Evolutionary conservation across 495 filamentous ascomycete species (phyloP), one percentile per base, ranked within the genome.

Genomic region (Penicillium alfredii): DNA sequence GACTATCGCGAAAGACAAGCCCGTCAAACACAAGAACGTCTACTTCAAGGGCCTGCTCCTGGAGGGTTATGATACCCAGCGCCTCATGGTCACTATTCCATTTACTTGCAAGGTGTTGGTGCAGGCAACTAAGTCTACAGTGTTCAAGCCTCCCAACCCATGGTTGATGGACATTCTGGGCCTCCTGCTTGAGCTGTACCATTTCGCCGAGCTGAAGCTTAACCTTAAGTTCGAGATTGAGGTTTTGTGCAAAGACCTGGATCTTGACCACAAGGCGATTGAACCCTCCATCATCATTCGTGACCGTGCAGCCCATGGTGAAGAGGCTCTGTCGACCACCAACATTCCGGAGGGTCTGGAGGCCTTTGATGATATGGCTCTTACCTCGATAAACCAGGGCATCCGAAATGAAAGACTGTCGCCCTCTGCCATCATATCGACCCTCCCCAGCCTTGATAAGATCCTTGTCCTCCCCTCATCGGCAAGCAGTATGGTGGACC

Each of bases 181-280:
- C 25, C 64, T 94, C 9, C 71, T 99, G 31, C 81, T 92, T 34
- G 92, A 97, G 45, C 74, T 99, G 10, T 97, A 97, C 44, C 80
- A 93, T 42, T 81, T 78, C 50, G 86, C 85, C n/a, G 88, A 94
- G 45, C 61, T 97, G 27, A 97, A 95, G 56, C 72, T 96, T 25
- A 94, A 96, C 46, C 77, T 90, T 21, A 96, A 94, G 51, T 99
- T 99, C 47, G 92, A 97, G 56, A 97, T 99, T 45, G 92, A 99
- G 57, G 88, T 97, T 6, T 71, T 99, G 7, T 97, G 87, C 65
- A 92, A 88, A 55, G 87, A 86, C 17, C 68, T 99, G n/a, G 80
- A 81, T 29, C 68, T 95, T 12, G 84, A 94, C 38, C 80, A 90
- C 63, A 93, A 88, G 58, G 75, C 67, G 25, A 84, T 96, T 34